Conservation (phyloP, 495 filamentous ascomycete species). For the Trichoderma erinaceum region DNA sequence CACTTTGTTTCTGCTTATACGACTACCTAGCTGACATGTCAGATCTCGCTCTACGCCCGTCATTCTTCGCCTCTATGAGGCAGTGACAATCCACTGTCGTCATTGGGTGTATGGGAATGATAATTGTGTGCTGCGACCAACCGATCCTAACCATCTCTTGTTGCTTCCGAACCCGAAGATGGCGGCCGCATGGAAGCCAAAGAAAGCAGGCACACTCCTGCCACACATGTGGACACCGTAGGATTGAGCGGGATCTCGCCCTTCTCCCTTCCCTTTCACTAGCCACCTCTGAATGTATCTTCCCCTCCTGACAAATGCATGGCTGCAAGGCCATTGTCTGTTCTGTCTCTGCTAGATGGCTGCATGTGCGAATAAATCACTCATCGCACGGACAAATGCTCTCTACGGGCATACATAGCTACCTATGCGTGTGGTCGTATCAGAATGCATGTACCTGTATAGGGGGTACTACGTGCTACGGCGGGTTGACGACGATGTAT, state of each 20-base stretch:
- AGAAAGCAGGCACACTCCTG: neutral
- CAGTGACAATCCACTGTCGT: neutral
- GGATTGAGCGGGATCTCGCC: neutral
- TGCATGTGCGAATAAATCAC: neutral
- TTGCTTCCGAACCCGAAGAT: neutral
- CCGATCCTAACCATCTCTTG: neutral
- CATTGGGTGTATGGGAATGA: neutral
- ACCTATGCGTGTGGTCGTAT: constrained; percentile 10
- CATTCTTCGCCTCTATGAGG: neutral
- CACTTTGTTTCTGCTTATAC: neutral
- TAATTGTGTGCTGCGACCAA: neutral
- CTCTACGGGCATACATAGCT: neutral
- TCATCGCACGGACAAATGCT: neutral
- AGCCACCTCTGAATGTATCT: neutral
- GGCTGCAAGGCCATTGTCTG: neutral
- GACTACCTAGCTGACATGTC: constrained; percentile 8
- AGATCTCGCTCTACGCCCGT: constrained; percentile 7
- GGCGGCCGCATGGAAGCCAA: neutral
- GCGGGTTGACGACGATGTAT: neutral
- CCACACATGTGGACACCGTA: neutral
- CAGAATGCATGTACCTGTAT: neutral
- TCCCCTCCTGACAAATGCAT: neutral
- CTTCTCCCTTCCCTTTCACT: neutral
- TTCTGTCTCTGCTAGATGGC: neutral
- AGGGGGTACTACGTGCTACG: neutral